These are phyloP conservation scores for Eimeria acervulina DNA, from an alignment of 169 alveolate species.

Conservation along the genomic window DNA sequence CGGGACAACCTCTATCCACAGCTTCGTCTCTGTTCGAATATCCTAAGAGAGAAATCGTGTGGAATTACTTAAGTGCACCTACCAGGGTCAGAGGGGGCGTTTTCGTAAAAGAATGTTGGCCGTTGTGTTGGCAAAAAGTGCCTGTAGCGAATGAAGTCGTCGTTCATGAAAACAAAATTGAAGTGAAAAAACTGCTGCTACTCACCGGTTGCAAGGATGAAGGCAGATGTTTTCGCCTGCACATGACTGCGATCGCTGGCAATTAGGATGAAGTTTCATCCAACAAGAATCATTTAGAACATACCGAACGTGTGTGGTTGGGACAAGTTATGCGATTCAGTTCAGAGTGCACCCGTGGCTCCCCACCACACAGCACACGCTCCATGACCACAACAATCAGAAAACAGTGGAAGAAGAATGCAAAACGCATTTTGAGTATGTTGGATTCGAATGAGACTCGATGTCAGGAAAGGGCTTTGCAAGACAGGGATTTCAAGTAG, in stretches of 20 bases:
- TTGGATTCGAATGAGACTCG: not conserved
- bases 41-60: not conserved
- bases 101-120: slow-evolving; percentile 55
- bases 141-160: not conserved
- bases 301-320: slow-evolving; percentile 16
- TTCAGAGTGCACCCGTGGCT: slow-evolving; percentile 22
- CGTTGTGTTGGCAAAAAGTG: slow-evolving; percentile 66
- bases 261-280: not conserved
- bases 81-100: slow-evolving; percentile 55
- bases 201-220: slow-evolving; percentile 65
- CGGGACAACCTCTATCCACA: slow-evolving; percentile 75
- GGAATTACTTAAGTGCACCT: not conserved
- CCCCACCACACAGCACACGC: slow-evolving; percentile 10
- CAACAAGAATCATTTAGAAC: not conserved
- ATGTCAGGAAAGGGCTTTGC: not conserved
- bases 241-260: slow-evolving; percentile 41
- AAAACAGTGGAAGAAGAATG: not conserved
- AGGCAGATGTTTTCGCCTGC: slow-evolving; percentile 59
- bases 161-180: not conserved
- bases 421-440: not conserved
- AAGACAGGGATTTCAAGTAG: not conserved
- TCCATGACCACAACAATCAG: not conserved
- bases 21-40: slow-evolving; percentile 11
- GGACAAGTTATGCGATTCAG: slow-evolving; percentile 56
- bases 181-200: not conserved